phyloP scores from a whole-genome alignment of 73 alveolate species.

The Paramecium sonneborni region DNA sequence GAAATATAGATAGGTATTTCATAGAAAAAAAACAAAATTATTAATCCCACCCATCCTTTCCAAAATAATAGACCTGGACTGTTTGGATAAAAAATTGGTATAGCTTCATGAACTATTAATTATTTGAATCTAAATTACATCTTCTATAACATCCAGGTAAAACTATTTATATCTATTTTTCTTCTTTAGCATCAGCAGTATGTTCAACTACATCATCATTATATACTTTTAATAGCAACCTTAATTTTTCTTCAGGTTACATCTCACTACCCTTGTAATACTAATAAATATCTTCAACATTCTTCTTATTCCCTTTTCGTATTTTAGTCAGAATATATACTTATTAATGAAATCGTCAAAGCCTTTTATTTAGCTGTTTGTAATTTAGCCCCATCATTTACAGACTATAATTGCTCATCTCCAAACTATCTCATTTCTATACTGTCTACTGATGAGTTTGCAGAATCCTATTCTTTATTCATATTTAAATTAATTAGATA shows the following conservation, averaged over 20 bases:
- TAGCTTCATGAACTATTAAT: background rate
- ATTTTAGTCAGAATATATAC: background rate
- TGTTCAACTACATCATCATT: background rate
- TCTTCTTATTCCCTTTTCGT: background rate
- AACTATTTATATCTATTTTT: background rate
- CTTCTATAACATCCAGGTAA: background rate
- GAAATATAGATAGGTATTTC: conserved; percentile 38
- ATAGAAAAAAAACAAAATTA: conserved; percentile 25
- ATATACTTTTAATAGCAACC: background rate
- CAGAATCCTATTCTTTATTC: background rate
- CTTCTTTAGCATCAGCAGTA: conserved; percentile 1
- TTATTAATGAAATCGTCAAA: background rate
- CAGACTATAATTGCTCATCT: background rate
- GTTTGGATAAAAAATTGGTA: conserved; percentile 27
- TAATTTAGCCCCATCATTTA: background rate
- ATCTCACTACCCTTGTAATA: background rate
- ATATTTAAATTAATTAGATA: background rate
- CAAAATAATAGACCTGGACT: background rate
- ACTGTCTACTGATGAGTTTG: background rate
- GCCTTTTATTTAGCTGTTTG: background rate
- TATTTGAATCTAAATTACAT: background rate
- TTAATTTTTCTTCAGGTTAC: background rate
- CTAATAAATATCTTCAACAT: background rate
- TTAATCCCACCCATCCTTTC: background rate
- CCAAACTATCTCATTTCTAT: background rate